Evolutionary conservation across 139 green algal species (phyloP), one percentile per base, ranked within the genome.

Genomic region (Chlorella sorokiniana): DNA sequence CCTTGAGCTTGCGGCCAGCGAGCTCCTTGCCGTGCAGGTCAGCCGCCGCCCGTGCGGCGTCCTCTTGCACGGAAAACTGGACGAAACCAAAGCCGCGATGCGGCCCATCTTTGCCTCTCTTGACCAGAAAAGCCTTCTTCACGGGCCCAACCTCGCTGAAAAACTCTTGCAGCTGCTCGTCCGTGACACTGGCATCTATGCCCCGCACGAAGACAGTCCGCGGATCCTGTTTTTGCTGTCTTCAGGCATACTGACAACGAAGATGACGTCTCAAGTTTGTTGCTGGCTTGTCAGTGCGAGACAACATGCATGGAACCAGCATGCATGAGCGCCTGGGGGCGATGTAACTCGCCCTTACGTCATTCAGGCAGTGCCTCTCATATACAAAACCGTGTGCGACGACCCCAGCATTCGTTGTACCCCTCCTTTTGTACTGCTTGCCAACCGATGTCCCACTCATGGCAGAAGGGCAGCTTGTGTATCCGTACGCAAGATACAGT

Each of bases 21-120:
- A 98, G 38, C 7, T 79, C 44, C 8, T 69, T 86, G 20, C 92
- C 92, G 31, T 95, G 74, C 2, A 96, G 83, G 76, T 96, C 82
- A 35, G 84, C 35, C 2, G 93, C 87, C 11, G 95, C 95, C 0
- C 89, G 83, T 40, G 91, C 85, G 14, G 95, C 95, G 81, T 98
- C 95, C 74, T 98, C 93, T 27, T 81, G 69, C 52, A 98, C 68
- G 0, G 95, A 91, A 88, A 92, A 98, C 45, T 93, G 84, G 54
- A 98, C 94, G 64, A 97, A 98, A 33, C 93, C 95, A 69, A 91
- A 96, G 35, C 95, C 95, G 51, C 87, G 88, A 68, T 91, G 85
- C 38, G 61, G 59, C 23, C 22, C 51, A 27, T 71, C 65, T 81
- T 92, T 92, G 40, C 79, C 82, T 31, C 73, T 25, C n/a, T 54